These are phyloP conservation scores for Phytophthora syringae DNA, from an alignment of 352 stramenopile genomes.

Conservation along the genomic window DNA sequence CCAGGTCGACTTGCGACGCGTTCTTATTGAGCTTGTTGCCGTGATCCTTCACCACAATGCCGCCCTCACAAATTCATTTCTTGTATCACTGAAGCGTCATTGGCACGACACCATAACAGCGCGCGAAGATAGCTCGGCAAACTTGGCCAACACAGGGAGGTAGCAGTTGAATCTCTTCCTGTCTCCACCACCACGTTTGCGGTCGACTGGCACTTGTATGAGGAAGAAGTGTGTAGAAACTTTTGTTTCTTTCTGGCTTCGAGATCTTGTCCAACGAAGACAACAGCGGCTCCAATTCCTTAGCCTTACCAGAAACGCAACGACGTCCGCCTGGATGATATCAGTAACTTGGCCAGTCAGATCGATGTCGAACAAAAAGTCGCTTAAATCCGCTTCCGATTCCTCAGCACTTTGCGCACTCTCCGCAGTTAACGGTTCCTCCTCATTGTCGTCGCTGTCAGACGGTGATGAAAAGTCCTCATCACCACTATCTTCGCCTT, in stretches of 20 bases:
- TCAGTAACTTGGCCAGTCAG: not conserved
- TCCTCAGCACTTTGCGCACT: not conserved
- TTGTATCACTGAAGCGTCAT: constrained; percentile 21
- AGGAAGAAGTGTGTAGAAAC: constrained; percentile 9
- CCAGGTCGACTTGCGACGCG: not conserved
- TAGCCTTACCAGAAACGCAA: not conserved
- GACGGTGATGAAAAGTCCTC: not conserved
- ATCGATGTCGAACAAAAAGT: constrained; percentile 1
- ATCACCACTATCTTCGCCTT: not conserved
- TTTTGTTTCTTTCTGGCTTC: constrained; percentile 2
- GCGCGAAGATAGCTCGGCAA: no score
- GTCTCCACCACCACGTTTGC: not conserved
- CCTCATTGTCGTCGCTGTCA: not conserved
- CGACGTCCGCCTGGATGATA: not conserved
- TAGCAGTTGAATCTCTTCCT: constrained; percentile 13
- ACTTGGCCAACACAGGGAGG: not conserved
- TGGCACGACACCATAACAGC: no score
- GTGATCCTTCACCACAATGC: not conserved
- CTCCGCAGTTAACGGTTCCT: not conserved
- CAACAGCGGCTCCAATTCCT: constrained; percentile 1
- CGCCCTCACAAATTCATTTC: not conserved
- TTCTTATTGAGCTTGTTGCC: constrained; percentile 18
- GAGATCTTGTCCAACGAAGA: constrained; percentile 8
- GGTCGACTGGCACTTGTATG: constrained; percentile 6
- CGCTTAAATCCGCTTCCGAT: not conserved